Evolutionary conservation across 345 rosid species (phyloP).

Genomic region (Clarkia xantiana): DNA sequence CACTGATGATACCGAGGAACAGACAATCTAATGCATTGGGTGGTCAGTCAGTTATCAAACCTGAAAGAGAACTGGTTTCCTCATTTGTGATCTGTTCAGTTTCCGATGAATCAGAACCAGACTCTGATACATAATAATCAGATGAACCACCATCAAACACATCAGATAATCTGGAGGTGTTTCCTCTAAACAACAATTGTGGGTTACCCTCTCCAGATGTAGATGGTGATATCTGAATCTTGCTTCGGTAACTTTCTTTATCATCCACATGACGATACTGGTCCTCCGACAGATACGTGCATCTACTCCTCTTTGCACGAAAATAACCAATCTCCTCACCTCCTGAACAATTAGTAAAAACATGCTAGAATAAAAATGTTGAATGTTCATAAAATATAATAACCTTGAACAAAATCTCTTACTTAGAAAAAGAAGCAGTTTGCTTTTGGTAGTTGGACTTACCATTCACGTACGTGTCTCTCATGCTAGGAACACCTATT

Average conservation of each 20-base stretch:
- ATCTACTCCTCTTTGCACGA: conserved; percentile 54
- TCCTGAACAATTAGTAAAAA: conserved; percentile 29
- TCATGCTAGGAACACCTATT: conserved; percentile 32
- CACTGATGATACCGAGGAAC: too few relatives aligned
- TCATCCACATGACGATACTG: conserved; percentile 34
- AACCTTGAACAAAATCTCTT: too few relatives aligned
- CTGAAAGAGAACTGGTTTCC: conserved; percentile 51
- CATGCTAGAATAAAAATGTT: background rate
- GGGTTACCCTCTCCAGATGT: conserved; percentile 26
- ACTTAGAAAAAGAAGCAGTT: too few relatives aligned
- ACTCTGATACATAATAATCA: conserved; percentile 32
- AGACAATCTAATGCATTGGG: too few relatives aligned
- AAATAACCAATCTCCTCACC: conserved; percentile 26
- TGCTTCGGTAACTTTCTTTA: conserved; percentile 35
- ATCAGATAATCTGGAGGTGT: conserved; percentile 40
- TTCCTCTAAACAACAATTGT: conserved; percentile 31
- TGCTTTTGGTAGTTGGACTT: conserved; percentile 9
- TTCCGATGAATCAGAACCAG: conserved; percentile 62
- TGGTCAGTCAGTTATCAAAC: conserved; percentile 18
- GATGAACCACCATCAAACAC: conserved; percentile 44
- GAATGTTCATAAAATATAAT: too few relatives aligned
- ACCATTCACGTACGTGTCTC: conserved; percentile 42
- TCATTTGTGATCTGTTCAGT: conserved; percentile 73
- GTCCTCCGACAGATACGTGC: conserved; percentile 34
- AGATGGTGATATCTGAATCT: conserved; percentile 28